phyloP scores from a whole-genome alignment of 1,284 basidiomycete species.

The Wallemia ichthyophaga region DNA sequence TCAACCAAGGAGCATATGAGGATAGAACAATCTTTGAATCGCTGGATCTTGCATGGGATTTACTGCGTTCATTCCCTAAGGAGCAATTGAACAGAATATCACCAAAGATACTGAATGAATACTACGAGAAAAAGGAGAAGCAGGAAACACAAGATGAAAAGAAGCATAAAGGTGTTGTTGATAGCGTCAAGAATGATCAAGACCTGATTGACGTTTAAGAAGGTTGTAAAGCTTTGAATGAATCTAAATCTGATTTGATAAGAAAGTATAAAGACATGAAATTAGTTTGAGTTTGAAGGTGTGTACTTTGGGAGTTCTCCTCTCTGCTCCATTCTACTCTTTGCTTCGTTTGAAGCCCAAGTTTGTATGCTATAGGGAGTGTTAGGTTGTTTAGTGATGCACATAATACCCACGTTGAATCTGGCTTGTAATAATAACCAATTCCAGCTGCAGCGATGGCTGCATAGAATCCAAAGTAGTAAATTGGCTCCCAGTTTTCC shows the following conservation, averaged over 20 bases:
- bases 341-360: not conserved
- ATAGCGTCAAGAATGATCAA: not conserved
- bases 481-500: not conserved
- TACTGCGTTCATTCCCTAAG: slow-evolving; percentile 95
- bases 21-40: slow-evolving; percentile 90
- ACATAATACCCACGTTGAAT: not conserved
- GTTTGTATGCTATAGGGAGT: not conserved
- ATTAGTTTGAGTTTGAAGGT: not conserved
- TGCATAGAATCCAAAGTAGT: not conserved
- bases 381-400: too few relatives aligned
- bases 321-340: not conserved
- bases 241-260: not conserved
- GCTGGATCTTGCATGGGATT: slow-evolving; percentile 83
- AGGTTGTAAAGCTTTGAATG: not conserved
- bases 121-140: not conserved
- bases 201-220: not conserved
- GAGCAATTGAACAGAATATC: slow-evolving; percentile 90
- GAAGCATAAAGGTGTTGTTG: not conserved
- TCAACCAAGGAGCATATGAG: slow-evolving; percentile 84
- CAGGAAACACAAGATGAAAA: not conserved
- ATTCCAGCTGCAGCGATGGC: not conserved
- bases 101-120: slow-evolving; percentile 20
- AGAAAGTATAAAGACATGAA: not conserved
- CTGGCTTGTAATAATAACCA: not conserved
- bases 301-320: not conserved